Evolutionary conservation across 352 stramenopile genomes (phyloP), one percentile per base, ranked within the genome.

Genomic region (Pythium coloratum): DNA sequence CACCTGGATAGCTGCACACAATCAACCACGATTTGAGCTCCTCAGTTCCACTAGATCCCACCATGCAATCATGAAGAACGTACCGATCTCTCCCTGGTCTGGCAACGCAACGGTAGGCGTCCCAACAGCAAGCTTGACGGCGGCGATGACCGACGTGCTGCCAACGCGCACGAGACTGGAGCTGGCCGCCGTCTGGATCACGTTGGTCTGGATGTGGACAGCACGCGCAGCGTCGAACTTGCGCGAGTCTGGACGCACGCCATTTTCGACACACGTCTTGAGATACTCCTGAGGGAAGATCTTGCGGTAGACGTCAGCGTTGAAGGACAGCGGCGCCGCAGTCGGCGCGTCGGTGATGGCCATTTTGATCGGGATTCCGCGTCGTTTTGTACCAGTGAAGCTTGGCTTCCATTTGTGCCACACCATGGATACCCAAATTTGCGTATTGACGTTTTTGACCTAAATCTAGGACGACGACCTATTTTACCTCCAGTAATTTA

Each of bases 271-370:
- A 55, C 86, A 95, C 57, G 77, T 84, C 24, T 64, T 66, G 67
- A 87, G 73, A 65, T 91, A 95, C 62, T 89, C 84, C 18, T 68
- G 67, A n/a, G 85, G 81, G 62, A 93, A 93, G 14, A 95, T 71
- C 69, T 86, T 91, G 57, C 75, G 75, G 70, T 89, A 95, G 69
- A 91, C 80, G 59, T 88, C 82, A 1, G 86, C 71, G 33, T 70
- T 74, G 72, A 92, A 91, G 64, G 77, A 77, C 28, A 90, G 72
- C 75, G 70, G 59, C 61, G 58, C 62, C n/a, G 66, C 49, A 2
- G 49, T 55, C 49, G 49, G 64, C 12, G 70, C 72, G 42, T 71
- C 65, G 2, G 20, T 47, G 50, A 60, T 71, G 54, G 32, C 62
- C 24, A 56, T 55, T 55, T 55, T 55, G 20, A 10, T 6, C 14